A percentile compares a stretch with the other conserved stretches of the same genome.
Conservation (phyloP, 2,329 filamentous ascomycete species). For the Lasiodiplodia gonubiensis region DNA sequence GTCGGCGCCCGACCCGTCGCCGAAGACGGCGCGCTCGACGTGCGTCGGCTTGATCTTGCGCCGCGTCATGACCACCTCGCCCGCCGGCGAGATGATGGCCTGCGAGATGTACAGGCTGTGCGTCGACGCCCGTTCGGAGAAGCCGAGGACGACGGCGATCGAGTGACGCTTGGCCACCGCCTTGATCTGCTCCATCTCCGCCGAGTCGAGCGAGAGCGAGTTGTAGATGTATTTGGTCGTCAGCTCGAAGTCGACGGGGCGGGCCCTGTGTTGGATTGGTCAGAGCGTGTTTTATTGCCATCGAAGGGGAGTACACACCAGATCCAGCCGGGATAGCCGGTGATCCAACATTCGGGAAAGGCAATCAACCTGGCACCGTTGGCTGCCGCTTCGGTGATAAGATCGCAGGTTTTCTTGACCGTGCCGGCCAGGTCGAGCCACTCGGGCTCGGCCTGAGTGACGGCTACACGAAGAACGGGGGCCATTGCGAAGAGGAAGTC, state of each 20-base stretch:
- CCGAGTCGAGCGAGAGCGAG: conserved; percentile 48
- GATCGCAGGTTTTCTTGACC: conserved; percentile 62
- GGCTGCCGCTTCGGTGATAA: conserved; percentile 62
- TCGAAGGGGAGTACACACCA: conserved; percentile 45
- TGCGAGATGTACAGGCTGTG: conserved; percentile 50
- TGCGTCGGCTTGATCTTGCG: conserved; percentile 53
- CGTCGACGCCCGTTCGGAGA: conserved; percentile 45
- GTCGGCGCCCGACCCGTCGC: conserved; percentile 39
- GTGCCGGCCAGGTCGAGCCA: conserved; percentile 64
- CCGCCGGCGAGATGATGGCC: conserved; percentile 43
- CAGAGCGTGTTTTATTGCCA: neutral
- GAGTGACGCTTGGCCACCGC: conserved; percentile 39
- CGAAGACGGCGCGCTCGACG: conserved; percentile 52
- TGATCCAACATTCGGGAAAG: conserved; percentile 56
- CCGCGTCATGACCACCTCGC: conserved; percentile 44
- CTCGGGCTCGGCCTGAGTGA: conserved; percentile 64
- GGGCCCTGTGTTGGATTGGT: conserved; percentile 38
- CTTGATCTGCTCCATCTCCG: conserved; percentile 52
- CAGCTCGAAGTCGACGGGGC: conserved; percentile 49
- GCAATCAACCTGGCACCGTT: conserved; percentile 61
- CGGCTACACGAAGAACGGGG: conserved; percentile 47
- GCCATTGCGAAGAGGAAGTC: neutral
- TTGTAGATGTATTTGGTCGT: conserved; percentile 53
- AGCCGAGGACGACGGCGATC: conserved; percentile 49
- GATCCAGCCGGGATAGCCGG: conserved; percentile 54